A percentile compares a stretch with the other conserved stretches of the same genome.
Conservation (phyloP, 208 protist genomes). For the Acanthamoeba triangularis region DNA sequence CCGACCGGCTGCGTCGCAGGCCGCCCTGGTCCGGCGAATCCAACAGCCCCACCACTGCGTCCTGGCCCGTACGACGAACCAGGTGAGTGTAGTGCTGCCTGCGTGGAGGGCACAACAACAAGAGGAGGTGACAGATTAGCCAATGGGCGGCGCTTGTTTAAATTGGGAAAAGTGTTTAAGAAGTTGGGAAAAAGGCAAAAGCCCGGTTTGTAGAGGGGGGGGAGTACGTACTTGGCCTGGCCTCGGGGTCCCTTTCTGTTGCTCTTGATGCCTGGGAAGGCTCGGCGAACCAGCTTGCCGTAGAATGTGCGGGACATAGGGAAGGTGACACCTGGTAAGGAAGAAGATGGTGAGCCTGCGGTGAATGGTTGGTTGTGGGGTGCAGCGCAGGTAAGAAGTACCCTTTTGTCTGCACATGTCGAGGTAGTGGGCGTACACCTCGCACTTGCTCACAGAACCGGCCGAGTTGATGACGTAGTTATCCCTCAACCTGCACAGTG, state of each 20-base stretch:
- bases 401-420: constrained; percentile 36
- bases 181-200: not conserved
- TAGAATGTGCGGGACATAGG: constrained; percentile 6
- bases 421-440: constrained; percentile 36
- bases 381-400: not conserved
- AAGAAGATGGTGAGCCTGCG: not conserved
- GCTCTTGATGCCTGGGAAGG: constrained; percentile 52
- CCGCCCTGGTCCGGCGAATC: too few relatives aligned
- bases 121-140: not conserved
- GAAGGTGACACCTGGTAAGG: not conserved
- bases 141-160: not conserved
- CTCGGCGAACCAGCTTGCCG: constrained; percentile 48
- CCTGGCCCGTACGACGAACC: not conserved
- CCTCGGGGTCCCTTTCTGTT: constrained; percentile 45
- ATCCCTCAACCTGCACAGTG: constrained; percentile 1
- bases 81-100: constrained; percentile 25
- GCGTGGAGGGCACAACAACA: not conserved
- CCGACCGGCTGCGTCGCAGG: not conserved
- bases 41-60: not conserved
- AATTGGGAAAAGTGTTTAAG: not conserved
- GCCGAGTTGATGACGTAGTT: not conserved
- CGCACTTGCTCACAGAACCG: not conserved
- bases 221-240: constrained; percentile 28
- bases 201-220: not conserved
- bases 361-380: not conserved